Evolutionary conservation across 1,139 yeast species (phyloP), one percentile per base, ranked within the genome.

Genomic region (Sporopachydermia cereana): DNA sequence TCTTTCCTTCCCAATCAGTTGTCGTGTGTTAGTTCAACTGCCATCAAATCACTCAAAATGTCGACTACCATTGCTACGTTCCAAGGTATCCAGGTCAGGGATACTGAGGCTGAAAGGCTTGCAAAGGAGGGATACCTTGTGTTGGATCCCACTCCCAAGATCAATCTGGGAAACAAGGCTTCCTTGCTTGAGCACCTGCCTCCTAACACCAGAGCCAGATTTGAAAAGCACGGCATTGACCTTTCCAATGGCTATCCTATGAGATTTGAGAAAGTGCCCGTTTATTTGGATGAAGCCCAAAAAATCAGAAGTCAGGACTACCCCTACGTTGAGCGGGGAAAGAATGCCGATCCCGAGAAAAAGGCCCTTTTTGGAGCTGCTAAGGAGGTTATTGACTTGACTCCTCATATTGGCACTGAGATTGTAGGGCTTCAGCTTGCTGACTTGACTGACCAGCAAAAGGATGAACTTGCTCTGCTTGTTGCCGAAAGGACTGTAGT

Each of bases 401-500:
- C 77, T 43, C 69, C 68, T 48, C 67, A 70, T 48, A 60, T 73
- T 48, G 80, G 80, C 48, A 73, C 78, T n/a, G 79, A 74, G 54
- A 65, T 76, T 53, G 69, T 71, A 44, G 79, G 78, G 2, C 57
- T 75, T 46, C 79, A 76, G 56, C 59, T 75, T 46, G 57, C 60
- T 17, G 75, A 73, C 29, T 64, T 76, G 50, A 64, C 56, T 46
- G 73, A 73, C 51, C 56, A 74, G 53, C 80, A 74, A 51, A 68
- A 65, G 51, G 79, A 74, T 53, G 81, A 72, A 51, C 58, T 73
- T 55, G 78, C 78, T 9, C 56, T 71, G 39, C 57, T 73, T 44
- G 61, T 72, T 49, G 74, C 77, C n/a, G 74, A 71, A 52, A 63
- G 77, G 53, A 72, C 69, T 36, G 76, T 79, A 44, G 78, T 77